phyloP scores from a whole-genome alignment of 164 flowering plant species.

The Umbilicus rupestris region DNA sequence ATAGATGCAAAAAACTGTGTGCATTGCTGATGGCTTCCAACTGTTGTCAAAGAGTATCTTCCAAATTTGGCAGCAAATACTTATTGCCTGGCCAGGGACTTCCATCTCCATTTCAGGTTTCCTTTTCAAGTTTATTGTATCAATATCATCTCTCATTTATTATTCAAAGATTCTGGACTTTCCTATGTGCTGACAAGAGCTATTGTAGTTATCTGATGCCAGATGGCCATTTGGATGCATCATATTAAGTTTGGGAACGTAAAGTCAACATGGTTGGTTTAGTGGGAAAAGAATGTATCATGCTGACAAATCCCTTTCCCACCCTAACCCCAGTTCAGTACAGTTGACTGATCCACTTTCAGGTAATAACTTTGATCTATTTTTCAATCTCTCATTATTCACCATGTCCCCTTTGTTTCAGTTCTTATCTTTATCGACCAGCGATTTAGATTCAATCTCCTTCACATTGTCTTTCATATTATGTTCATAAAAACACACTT shows the following conservation, averaged over 20 bases:
- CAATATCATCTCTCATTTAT: background rate
- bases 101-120: background rate
- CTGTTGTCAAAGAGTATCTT: background rate
- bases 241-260: background rate
- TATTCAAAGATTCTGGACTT: background rate
- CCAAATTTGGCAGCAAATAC: background rate
- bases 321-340: background rate
- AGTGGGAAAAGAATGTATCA: background rate
- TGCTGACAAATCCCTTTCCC: background rate
- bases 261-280: background rate
- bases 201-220: background rate
- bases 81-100: background rate
- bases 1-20: background rate
- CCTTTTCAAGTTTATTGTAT: background rate
- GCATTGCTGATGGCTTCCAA: background rate
- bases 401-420: background rate
- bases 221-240: background rate
- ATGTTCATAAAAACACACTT: background rate
- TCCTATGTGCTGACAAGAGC: background rate
- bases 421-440: background rate
- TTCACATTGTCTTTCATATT: background rate
- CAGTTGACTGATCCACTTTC: constrained; percentile 1
- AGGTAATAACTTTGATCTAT: background rate
- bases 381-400: background rate
- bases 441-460: background rate